A percentile compares a stretch with the other conserved stretches of the same genome.
Evolutionary conservation across 805 yeast genomes (phyloP).

Genomic region (Brettanomyces sp.): DNA sequence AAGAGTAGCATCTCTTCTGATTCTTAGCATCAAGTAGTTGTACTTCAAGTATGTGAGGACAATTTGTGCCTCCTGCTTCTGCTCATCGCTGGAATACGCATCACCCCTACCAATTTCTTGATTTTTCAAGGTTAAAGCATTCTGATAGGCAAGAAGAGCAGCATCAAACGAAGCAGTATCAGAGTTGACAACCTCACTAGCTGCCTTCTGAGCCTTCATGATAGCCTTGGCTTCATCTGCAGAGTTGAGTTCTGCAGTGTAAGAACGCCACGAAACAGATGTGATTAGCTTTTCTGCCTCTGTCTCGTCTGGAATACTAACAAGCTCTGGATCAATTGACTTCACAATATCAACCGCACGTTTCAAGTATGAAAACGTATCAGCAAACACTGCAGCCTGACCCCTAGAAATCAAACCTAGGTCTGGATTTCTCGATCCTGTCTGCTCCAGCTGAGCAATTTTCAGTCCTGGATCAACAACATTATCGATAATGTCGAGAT

Average conservation of each 20-base stretch:
- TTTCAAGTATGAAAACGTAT: constrained; percentile 23
- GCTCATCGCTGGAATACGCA: constrained; percentile 40
- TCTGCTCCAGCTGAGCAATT: constrained; percentile 23
- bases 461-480: constrained; percentile 58
- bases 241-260: constrained; percentile 53
- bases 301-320: constrained; percentile 19
- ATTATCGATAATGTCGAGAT: constrained; percentile 47
- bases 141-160: constrained; percentile 58
- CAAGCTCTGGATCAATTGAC: constrained; percentile 26
- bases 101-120: constrained; percentile 44
- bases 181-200: constrained; percentile 21
- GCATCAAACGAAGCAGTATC: constrained; percentile 45
- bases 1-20: constrained; percentile 60
- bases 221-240: constrained; percentile 63
- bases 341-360: constrained; percentile 30
- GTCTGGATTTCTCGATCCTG: constrained; percentile 20
- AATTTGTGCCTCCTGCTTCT: constrained; percentile 64
- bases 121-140: constrained; percentile 52
- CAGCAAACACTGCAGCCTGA: constrained; percentile 25
- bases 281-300: constrained; percentile 14
- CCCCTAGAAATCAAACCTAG: constrained; percentile 40
- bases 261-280: constrained; percentile 40
- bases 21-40: constrained; percentile 51
- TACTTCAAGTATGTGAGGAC: constrained; percentile 68
- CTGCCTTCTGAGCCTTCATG: constrained; percentile 29